Evolutionary conservation across 805 yeast species (phyloP).

Genomic region (Martiniozyma abietophila): DNA sequence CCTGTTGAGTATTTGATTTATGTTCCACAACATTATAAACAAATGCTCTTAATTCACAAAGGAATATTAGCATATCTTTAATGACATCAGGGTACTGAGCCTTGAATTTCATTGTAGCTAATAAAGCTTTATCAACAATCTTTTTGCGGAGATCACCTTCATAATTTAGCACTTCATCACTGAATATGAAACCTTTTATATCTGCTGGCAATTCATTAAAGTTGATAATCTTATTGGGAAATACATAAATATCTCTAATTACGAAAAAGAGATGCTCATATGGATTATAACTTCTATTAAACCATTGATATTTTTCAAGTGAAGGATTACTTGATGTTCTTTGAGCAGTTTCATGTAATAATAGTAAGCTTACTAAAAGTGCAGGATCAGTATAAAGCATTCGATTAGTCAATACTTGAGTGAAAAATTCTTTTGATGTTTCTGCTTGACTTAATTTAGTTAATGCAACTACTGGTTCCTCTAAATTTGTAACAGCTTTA

Average conservation of each 20-base stretch:
- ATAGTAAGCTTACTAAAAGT: conserved; percentile 6
- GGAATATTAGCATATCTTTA: conserved; percentile 8
- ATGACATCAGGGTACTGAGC: conserved; percentile 6
- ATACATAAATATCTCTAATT: conserved; percentile 9
- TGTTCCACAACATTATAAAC: too few relatives aligned
- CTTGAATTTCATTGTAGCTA: not conserved
- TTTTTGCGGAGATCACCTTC: conserved; percentile 9
- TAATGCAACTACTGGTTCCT: conserved; percentile 4
- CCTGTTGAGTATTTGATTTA: too few relatives aligned
- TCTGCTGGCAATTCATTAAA: conserved; percentile 9
- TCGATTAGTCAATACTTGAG: conserved; percentile 4
- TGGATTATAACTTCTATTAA: conserved; percentile 11
- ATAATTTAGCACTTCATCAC: conserved; percentile 6
- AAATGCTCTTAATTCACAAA: conserved; percentile 7
- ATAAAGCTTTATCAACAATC: conserved; percentile 8
- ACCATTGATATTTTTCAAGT: conserved; percentile 11
- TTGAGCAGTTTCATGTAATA: not conserved
- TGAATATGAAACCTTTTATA: conserved; percentile 7
- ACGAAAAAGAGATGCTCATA: conserved; percentile 11
- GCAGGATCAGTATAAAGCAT: conserved; percentile 5
- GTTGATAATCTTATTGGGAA: conserved; percentile 8
- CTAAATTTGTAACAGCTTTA: conserved; percentile 9
- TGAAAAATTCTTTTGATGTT: conserved; percentile 7
- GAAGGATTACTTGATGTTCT: too few relatives aligned
- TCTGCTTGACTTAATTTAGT: conserved; percentile 5